Evolutionary conservation across 441 rosid species (phyloP).

Genomic region (Jatropha podagrica): DNA sequence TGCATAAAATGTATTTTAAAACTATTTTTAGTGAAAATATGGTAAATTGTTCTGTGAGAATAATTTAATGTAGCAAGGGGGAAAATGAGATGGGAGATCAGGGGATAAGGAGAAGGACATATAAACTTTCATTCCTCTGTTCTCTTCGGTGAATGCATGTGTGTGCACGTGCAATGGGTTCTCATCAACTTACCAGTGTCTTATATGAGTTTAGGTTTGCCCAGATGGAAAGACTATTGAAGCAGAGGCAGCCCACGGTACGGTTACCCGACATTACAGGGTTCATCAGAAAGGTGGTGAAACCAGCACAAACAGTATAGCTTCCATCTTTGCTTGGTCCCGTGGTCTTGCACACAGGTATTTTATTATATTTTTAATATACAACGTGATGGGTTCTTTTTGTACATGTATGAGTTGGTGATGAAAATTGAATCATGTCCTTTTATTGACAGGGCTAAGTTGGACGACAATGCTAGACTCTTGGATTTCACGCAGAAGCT

Average conservation of each 20-base stretch:
- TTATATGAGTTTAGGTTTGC: slow-evolving; percentile 53
- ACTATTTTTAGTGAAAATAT: background rate
- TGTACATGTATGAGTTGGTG: background rate
- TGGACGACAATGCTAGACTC: slow-evolving; percentile 67
- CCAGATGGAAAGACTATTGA: slow-evolving; percentile 89
- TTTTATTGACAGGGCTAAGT: slow-evolving; percentile 62
- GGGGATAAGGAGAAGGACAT: no score
- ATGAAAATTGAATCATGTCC: background rate
- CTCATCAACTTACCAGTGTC: background rate
- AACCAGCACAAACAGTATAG: slow-evolving; percentile 93
- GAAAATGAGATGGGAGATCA: background rate
- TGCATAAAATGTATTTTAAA: background rate
- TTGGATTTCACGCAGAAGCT: slow-evolving; percentile 73
- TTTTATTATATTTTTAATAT: background rate
- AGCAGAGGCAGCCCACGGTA: slow-evolving; percentile 95
- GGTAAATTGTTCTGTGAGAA: background rate
- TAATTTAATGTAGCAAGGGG: background rate
- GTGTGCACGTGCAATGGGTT: background rate
- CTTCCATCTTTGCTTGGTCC: slow-evolving; percentile 94
- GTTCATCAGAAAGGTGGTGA: slow-evolving; percentile 92
- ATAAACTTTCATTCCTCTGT: background rate
- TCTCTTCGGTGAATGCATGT: background rate
- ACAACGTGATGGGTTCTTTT: background rate
- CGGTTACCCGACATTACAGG: slow-evolving; percentile 85
- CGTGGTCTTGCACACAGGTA: slow-evolving; percentile 91